Evolutionary conservation across 495 filamentous ascomycete species (phyloP).

Genomic region (Aspergillus cavernicola): DNA sequence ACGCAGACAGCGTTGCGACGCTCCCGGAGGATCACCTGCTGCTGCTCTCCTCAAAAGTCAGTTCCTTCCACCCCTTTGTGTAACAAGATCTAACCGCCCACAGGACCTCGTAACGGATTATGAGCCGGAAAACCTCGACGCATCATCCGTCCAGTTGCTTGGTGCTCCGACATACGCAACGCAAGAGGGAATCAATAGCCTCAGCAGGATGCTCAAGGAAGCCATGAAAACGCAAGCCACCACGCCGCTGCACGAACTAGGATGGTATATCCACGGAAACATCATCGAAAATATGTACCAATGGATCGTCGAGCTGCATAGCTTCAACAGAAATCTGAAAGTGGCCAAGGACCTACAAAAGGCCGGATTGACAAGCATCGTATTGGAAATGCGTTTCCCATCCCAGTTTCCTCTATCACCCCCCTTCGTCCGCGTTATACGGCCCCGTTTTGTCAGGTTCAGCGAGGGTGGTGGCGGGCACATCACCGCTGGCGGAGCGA

Average conservation of each 20-base stretch:
- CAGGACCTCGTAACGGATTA: constrained; percentile 53
- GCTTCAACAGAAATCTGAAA: constrained; percentile 65
- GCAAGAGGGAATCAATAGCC: constrained; percentile 52
- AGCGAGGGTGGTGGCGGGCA: constrained; percentile 76
- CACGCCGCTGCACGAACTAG: constrained; percentile 64
- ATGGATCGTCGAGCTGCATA: constrained; percentile 91
- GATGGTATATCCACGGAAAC: constrained; percentile 74
- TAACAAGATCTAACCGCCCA: neutral
- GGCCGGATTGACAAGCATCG: constrained; percentile 57
- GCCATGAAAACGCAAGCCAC: constrained; percentile 61
- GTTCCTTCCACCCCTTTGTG: too few relatives aligned
- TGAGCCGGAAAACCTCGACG: constrained; percentile 57
- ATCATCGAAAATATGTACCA: constrained; percentile 73
- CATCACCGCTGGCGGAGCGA: constrained; percentile 79
- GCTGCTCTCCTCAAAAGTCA: constrained; percentile 3
- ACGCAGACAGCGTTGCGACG: constrained; percentile 10
- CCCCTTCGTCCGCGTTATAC: constrained; percentile 81
- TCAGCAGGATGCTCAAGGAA: constrained; percentile 59
- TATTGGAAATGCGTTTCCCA: constrained; percentile 79
- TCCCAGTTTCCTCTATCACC: constrained; percentile 70
- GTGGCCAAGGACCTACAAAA: constrained; percentile 72
- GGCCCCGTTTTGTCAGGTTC: constrained; percentile 74
- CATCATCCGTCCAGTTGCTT: constrained; percentile 53
- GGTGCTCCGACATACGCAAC: constrained; percentile 68
- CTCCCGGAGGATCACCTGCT: constrained; percentile 13